These are phyloP conservation scores for Linanthus parryae DNA, from an alignment of 148 eudicot genomes.

Conservation along the genomic window DNA sequence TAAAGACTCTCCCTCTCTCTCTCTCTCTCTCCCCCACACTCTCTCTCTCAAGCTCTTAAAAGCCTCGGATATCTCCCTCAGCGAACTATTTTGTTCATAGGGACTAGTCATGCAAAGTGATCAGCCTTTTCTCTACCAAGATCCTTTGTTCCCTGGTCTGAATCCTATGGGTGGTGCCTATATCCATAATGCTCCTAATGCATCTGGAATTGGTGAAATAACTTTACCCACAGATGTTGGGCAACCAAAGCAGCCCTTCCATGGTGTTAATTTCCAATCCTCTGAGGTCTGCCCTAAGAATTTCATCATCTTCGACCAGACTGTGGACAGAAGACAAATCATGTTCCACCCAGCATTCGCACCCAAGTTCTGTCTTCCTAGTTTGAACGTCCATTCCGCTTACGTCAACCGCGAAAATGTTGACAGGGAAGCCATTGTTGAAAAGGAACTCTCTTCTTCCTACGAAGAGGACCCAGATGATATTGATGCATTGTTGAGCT, in stretches of 20 bases:
- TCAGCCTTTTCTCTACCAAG: conserved; percentile 20
- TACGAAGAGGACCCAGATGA: conserved; percentile 44
- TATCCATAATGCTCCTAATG: conserved; percentile 14
- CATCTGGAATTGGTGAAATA: conserved; percentile 21
- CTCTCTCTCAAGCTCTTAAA: no score
- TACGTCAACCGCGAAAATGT: conserved; percentile 12
- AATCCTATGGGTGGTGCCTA: conserved; percentile 28
- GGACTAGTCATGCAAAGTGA: conserved; percentile 38
- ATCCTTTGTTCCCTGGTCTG: conserved; percentile 16
- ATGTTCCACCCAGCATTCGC: conserved; percentile 45
- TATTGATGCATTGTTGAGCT: conserved; percentile 53
- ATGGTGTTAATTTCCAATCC: conserved; percentile 43
- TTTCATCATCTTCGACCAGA: conserved; percentile 48
- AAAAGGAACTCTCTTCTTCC: conserved; percentile 19
- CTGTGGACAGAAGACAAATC: conserved; percentile 41
- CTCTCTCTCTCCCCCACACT: no score
- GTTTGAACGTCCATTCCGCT: conserved; percentile 18
- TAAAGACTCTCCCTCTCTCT: background rate
- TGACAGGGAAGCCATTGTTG: conserved; percentile 13
- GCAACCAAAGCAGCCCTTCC: conserved; percentile 13
- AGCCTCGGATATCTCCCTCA: conserved; percentile 3
- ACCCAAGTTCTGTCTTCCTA: conserved; percentile 23
- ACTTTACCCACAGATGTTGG: conserved; percentile 15
- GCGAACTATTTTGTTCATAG: conserved; percentile 7
- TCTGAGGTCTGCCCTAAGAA: conserved; percentile 49